phyloP scores from a whole-genome alignment of 805 yeast species.

The Teunomyces atbi region DNA sequence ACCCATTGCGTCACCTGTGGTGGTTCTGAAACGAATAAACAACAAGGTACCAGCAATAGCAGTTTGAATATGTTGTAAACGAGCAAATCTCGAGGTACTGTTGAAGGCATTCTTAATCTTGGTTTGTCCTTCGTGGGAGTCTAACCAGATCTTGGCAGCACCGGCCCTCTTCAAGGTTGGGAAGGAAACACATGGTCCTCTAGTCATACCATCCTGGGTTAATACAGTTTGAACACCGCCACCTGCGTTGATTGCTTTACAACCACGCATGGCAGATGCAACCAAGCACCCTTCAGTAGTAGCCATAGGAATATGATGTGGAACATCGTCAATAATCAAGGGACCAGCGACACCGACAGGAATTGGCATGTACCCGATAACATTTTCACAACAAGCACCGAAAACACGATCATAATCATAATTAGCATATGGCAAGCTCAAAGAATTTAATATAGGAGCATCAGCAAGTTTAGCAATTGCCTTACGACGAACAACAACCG shows the following conservation, averaged over 20 bases:
- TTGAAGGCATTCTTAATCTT: conserved; percentile 85
- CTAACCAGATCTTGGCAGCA: conserved; percentile 92
- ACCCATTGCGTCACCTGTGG: conserved; percentile 99
- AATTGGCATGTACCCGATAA: conserved; percentile 91
- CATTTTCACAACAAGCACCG: conserved; percentile 99
- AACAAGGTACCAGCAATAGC: conserved; percentile 91
- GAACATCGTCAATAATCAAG: conserved; percentile 79
- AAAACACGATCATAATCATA: conserved; percentile 95
- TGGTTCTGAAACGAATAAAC: conserved; percentile 92
- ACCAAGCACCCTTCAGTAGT: conserved; percentile 99
- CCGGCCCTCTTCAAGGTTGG: conserved; percentile 84
- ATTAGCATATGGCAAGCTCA: conserved; percentile 71
- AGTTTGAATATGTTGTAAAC: conserved; percentile 85
- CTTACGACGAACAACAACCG: conserved; percentile 88
- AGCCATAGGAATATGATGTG: conserved; percentile 96
- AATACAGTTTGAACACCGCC: conserved; percentile 93
- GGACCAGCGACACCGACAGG: conserved; percentile 99
- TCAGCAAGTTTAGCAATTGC: conserved; percentile 83
- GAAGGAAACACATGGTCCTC: conserved; percentile 97
- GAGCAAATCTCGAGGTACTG: conserved; percentile 96
- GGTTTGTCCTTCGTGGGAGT: conserved; percentile 89
- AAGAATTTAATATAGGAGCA: conserved; percentile 73
- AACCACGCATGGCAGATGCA: conserved; percentile 98
- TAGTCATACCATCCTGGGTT: conserved; percentile 97
- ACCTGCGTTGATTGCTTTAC: conserved; percentile 95